These are phyloP conservation scores for Pseudozyma hubeiensis DNA, from an alignment of 1,284 basidiomycete species.

Conservation along the genomic window DNA sequence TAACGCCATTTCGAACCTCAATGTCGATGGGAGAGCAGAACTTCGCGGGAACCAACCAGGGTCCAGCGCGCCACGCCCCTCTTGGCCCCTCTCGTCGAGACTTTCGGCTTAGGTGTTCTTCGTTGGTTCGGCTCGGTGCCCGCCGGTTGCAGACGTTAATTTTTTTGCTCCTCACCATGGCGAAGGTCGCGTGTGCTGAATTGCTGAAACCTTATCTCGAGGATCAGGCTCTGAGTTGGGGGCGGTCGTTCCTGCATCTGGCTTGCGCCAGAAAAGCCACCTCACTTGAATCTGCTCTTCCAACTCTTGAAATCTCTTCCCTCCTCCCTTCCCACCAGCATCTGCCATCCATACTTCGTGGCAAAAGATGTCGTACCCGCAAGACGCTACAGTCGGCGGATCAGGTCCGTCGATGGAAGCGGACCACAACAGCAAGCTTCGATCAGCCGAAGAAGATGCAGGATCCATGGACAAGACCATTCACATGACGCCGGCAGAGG, in stretches of 20 bases:
- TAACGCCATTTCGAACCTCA: slow-evolving; percentile 24
- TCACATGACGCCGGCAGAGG: slow-evolving; percentile 4
- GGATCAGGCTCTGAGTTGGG: no score
- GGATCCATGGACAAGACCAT: slow-evolving; percentile 20
- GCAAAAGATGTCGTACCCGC: slow-evolving; percentile 10
- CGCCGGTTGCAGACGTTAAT: neutral
- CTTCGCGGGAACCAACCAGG: slow-evolving; percentile 14
- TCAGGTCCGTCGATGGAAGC: slow-evolving; percentile 21
- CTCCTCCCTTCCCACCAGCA: slow-evolving; percentile 1
- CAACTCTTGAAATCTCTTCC: no score
- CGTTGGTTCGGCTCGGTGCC: neutral
- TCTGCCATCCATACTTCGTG: no score
- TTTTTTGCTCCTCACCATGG: neutral
- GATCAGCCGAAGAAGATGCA: slow-evolving; percentile 25
- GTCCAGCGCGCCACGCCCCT: slow-evolving; percentile 4
- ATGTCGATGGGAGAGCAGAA: slow-evolving; percentile 2
- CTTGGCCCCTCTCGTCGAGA: no score
- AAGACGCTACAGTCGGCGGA: slow-evolving; percentile 4
- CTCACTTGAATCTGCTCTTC: no score
- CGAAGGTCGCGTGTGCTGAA: no score
- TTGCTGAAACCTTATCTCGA: slow-evolving; percentile 3
- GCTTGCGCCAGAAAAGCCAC: neutral
- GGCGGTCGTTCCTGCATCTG: neutral
- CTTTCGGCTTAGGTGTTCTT: no score
- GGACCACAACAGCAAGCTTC: slow-evolving; percentile 33